Base-by-base conservation (phyloP, 116 monocot genomes). In the Cymodocea nodosa region DNA sequence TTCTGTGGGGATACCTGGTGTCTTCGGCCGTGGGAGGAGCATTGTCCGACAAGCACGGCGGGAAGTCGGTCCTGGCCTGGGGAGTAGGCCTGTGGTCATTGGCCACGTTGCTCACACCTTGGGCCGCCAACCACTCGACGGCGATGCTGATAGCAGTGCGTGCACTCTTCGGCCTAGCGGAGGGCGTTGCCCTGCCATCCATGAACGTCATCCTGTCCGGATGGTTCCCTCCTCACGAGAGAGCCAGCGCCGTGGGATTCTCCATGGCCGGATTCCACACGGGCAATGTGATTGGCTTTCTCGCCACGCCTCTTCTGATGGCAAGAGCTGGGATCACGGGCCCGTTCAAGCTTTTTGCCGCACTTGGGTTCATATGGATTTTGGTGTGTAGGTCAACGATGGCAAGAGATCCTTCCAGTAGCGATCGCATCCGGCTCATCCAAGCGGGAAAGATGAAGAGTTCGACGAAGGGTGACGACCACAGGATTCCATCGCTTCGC, bases 251-350 rank as follows among this genome's bases (percentile, higher is more conserved):
- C 0, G 90, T 94, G 50, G 90, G 90, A 60, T 62, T 94, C 18
- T 84, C 90, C 20, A 90, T 94, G 94, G 94, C 87, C 1, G 94
- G 90, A 14, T 94, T 94, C 68, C 94, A 94, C 75, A 77, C 90
- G 0, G 94, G 94, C 5, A 94, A 94, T 39, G 87, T 87, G 35
- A 35, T 87, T 35, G 80, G 94, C 67, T 85, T 94, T 55, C 74
- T 94, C 3, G 73, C 77, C 2, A 77, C 90, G 12, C 94, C 94
- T 16, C 53, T 94, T 6, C 40, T 90, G 37, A 76, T 87, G 73
- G 80, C 82, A 0, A 73, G 23, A 17, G 20, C 81, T n/a, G 94
- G 94, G 11, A 68, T 90, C 24, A 63, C 62, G 13, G 90, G 87
- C 0, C 65, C 90, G 35, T 94, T 94, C 50, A 51, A 79, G 13